Evolutionary conservation across 2,329 filamentous ascomycete genomes (phyloP), one percentile per base, ranked within the genome.

Genomic region (Massarina eburnea): DNA sequence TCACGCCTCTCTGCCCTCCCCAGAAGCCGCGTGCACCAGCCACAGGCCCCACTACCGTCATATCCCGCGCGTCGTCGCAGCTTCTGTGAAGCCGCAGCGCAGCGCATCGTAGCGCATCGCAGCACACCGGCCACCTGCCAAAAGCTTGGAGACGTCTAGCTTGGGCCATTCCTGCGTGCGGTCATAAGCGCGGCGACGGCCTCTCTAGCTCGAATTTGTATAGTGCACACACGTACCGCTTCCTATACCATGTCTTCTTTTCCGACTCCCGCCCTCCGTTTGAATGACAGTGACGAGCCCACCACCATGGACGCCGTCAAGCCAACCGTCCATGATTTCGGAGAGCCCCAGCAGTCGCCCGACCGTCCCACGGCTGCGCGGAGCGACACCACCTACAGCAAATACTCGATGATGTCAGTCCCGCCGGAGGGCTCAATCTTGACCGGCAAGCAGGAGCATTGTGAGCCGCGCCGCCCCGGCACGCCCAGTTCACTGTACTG

Each of bases 361-460:
- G 46, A 40, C 32, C 61, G 60, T 20, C 66, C 65, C 7, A 42
- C 42, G 18, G 22, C 46, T 18, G 40, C 57, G 38, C 57, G 66
- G 37, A 57, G 52, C 38, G 64, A 70, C 51, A 66, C 66, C 24
- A 64, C 50, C 48, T 65, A 59, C 41, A 66, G 66, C 36, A 70
- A 69, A 52, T 56, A 65, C 33, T 76, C 75, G n/a, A 68, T 59
- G 32, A 61, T 68, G 48, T 77, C 76, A 20, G 64, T 73, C 44
- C 76, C 78, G 39, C 77, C 77, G n/a, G 74, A 77, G 26, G 80
- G 79, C 18, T 80, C 81, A 39, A 73, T 85, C 54, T 74, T 99
- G 66, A 96, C 91, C 0, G 94, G 94, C 57, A 97, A 96, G 75
- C 92, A 99, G 79, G 94, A 99, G 71, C 94, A 99, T 71, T 99